phyloP scores from a whole-genome alignment of 306 rosid species.

The Echinosophora koreensis region DNA sequence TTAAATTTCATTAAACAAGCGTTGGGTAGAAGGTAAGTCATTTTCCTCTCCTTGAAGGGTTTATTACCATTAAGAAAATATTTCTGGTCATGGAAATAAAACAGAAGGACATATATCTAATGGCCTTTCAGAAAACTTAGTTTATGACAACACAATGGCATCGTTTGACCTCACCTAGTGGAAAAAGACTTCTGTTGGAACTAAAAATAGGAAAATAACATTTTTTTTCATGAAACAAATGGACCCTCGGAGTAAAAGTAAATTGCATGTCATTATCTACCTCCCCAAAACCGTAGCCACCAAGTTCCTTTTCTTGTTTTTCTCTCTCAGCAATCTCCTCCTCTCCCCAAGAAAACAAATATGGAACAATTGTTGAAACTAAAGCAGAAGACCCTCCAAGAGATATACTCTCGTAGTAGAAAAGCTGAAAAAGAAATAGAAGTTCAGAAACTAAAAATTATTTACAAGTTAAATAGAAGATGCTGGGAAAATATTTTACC shows the following conservation, averaged over 20 bases:
- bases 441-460: neutral
- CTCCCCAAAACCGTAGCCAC: constrained; percentile 58
- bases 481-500: constrained; percentile 36
- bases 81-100: neutral
- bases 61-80: neutral
- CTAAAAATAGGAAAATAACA: neutral
- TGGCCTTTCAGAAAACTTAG: no score
- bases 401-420: constrained; percentile 55
- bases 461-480: neutral
- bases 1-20: neutral
- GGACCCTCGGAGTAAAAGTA: neutral
- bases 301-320: constrained; percentile 53
- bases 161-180: no score
- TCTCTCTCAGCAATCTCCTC: constrained; percentile 57
- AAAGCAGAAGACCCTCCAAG: constrained; percentile 38
- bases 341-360: constrained; percentile 58
- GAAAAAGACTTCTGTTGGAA: neutral
- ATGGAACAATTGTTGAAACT: constrained; percentile 42
- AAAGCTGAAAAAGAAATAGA: constrained; percentile 50
- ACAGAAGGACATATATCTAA: no score
- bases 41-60: neutral
- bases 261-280: constrained; percentile 33
- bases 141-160: no score
- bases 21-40: neutral
- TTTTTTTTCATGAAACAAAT: neutral